Evolutionary conservation across 768 basidiomycete genomes (phyloP).

Genomic region (Amanita brunnescens): DNA sequence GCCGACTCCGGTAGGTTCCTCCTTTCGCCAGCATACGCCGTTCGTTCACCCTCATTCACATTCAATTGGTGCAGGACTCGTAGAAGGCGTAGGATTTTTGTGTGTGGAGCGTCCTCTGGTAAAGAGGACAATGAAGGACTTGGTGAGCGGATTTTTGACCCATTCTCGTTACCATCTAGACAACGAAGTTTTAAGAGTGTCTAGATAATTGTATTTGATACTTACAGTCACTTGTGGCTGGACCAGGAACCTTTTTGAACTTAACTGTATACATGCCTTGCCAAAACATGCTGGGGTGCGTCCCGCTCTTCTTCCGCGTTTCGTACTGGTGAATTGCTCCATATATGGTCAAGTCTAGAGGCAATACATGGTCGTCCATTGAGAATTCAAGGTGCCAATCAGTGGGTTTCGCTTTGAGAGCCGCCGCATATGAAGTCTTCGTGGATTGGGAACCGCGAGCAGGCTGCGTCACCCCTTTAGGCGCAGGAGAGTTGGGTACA

Average conservation of each 20-base stretch:
- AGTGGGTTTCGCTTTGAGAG: slow-evolving; percentile 83
- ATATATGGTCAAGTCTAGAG: slow-evolving; percentile 87
- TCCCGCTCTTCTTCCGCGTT: slow-evolving; percentile 61
- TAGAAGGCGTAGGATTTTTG: slow-evolving; percentile 86
- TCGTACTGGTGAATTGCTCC: slow-evolving; percentile 94
- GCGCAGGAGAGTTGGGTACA: slow-evolving; percentile 59
- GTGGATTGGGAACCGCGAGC: slow-evolving; percentile 22
- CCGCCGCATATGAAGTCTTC: slow-evolving; percentile 83
- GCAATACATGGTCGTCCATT: slow-evolving; percentile 81
- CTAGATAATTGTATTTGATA: neutral
- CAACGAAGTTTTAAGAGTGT: slow-evolving; percentile 8
- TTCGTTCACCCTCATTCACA: slow-evolving; percentile 59
- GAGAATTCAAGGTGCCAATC: slow-evolving; percentile 98
- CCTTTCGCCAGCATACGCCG: slow-evolving; percentile 37
- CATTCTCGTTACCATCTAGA: slow-evolving; percentile 34
- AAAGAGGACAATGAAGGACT: slow-evolving; percentile 69
- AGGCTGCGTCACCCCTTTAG: slow-evolving; percentile 29
- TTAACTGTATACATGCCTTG: slow-evolving; percentile 86
- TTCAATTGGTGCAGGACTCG: slow-evolving; percentile 83
- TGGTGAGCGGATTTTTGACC: slow-evolving; percentile 48
- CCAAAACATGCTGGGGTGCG: slow-evolving; percentile 73
- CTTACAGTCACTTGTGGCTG: slow-evolving; percentile 55
- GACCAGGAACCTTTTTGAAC: slow-evolving; percentile 87
- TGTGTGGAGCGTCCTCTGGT: slow-evolving; percentile 75
- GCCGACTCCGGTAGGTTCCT: slow-evolving; percentile 67